These are phyloP conservation scores for Uromyces viciae-fabae DNA, from an alignment of 1,284 basidiomycete genomes.

Conservation along the genomic window DNA sequence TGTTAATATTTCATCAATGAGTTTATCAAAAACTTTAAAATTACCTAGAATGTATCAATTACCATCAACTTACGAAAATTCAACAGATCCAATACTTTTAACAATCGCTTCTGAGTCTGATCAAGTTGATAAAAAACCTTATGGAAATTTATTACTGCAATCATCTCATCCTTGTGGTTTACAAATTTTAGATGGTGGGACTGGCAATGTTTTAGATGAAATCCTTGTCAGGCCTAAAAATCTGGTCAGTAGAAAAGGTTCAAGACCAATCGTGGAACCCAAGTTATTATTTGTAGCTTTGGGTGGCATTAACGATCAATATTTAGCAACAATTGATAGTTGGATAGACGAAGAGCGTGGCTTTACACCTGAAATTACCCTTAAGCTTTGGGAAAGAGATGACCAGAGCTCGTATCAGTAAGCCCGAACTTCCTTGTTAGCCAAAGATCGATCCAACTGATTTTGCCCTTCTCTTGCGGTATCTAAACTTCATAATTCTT, in stretches of 20 bases:
- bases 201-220: constrained; percentile 73
- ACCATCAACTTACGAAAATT: constrained; percentile 11
- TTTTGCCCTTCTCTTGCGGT: neutral
- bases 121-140: constrained; percentile 54
- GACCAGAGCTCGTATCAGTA: constrained; percentile 48
- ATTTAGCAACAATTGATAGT: constrained; percentile 82
- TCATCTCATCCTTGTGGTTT: constrained; percentile 92
- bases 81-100: neutral
- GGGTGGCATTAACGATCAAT: constrained; percentile 54
- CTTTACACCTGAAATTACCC: constrained; percentile 65
- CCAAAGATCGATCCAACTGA: neutral
- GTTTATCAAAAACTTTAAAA: constrained; percentile 62
- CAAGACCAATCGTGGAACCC: constrained; percentile 68
- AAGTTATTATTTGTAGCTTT: constrained; percentile 66
- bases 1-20: constrained; percentile 69
- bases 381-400: constrained; percentile 90
- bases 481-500: no score
- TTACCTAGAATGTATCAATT: constrained; percentile 50
- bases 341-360: constrained; percentile 62
- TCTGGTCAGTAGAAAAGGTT: constrained; percentile 76
- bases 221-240: constrained; percentile 91
- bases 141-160: constrained; percentile 76
- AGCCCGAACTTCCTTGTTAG: constrained; percentile 51
- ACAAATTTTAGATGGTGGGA: constrained; percentile 77
- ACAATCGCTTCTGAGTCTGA: constrained; percentile 54